These are phyloP conservation scores for Vitis riparia DNA, from an alignment of 164 flowering plant species.

Conservation along the genomic window DNA sequence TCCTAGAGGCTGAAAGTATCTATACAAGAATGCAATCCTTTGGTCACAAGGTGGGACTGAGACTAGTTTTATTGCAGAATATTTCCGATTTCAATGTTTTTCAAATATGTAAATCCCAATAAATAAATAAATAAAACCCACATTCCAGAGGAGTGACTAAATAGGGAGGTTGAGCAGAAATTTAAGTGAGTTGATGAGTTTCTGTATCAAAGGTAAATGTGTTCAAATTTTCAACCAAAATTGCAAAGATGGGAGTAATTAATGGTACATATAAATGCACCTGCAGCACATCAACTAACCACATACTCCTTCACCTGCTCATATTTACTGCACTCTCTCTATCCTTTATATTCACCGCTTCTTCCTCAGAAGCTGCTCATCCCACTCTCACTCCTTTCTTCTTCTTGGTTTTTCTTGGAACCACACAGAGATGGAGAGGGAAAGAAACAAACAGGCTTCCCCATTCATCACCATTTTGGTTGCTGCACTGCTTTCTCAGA, in stretches of 20 bases:
- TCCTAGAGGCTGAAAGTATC: too few species aligned
- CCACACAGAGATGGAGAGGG: conserved; percentile 31
- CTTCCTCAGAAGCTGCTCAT: not conserved
- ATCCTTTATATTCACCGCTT: conserved; percentile 19
- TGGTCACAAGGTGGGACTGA: too few species aligned
- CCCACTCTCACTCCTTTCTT: not conserved
- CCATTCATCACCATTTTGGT: conserved; percentile 27
- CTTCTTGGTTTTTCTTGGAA: not conserved
- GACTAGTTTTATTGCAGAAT: too few species aligned
- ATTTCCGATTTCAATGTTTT: too few species aligned
- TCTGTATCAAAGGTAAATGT: too few species aligned
- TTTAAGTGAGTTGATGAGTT: too few species aligned
- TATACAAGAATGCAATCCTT: too few species aligned
- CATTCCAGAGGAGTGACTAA: too few species aligned
- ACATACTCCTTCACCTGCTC: conserved; percentile 42
- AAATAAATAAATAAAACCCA: too few species aligned
- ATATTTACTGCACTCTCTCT: conserved; percentile 44
- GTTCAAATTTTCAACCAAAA: not conserved
- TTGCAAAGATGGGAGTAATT: conserved; percentile 7
- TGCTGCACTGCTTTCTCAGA: conserved; percentile 48
- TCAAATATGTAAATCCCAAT: too few species aligned
- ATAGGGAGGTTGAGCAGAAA: too few species aligned
- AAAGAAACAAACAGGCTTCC: conserved; percentile 21
- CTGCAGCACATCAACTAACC: conserved; percentile 62
- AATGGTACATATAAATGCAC: conserved; percentile 47